Evolutionary conservation across 2,329 filamentous ascomycete genomes (phyloP).

Genomic region (Beauveria australis): DNA sequence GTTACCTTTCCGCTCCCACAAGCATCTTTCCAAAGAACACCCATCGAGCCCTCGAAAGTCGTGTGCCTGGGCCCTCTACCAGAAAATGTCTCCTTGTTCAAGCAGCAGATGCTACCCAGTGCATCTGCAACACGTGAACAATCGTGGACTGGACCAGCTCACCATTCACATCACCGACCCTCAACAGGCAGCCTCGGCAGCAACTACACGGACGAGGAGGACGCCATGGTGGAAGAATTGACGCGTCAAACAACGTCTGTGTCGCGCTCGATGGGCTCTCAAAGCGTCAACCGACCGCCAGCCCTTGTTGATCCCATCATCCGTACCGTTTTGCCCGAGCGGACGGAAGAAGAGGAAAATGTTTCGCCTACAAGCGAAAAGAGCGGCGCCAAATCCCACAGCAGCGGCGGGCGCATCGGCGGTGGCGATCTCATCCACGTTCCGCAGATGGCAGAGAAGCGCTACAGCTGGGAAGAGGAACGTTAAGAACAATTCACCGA

Average conservation of each 20-base stretch:
- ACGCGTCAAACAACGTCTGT: constrained; percentile 17
- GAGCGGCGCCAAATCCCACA: constrained; percentile 12
- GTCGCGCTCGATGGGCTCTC: neutral
- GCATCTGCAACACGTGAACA: neutral
- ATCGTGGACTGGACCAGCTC: neutral
- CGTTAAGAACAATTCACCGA: constrained; percentile 8
- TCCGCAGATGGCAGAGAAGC: constrained; percentile 39
- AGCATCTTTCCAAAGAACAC: constrained; percentile 32
- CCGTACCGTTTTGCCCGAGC: neutral
- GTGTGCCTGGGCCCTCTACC: constrained; percentile 49
- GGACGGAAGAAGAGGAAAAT: neutral
- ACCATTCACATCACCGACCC: constrained; percentile 5
- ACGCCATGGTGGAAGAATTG: constrained; percentile 25
- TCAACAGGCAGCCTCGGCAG: constrained; percentile 43
- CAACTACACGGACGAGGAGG: constrained; percentile 49
- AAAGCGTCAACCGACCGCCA: neutral
- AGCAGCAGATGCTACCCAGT: constrained; percentile 13
- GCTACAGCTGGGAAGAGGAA: constrained; percentile 45
- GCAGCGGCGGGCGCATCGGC: constrained; percentile 35
- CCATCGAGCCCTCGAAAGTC: constrained; percentile 44
- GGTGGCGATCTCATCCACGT: constrained; percentile 41
- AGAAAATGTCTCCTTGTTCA: constrained; percentile 31
- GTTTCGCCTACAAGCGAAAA: neutral
- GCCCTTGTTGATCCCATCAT: neutral
- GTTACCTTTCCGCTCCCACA: constrained; percentile 16